Evolutionary conservation across 75 land plant genomes (phyloP).

Genomic region (Selaginella moellendorffii): DNA sequence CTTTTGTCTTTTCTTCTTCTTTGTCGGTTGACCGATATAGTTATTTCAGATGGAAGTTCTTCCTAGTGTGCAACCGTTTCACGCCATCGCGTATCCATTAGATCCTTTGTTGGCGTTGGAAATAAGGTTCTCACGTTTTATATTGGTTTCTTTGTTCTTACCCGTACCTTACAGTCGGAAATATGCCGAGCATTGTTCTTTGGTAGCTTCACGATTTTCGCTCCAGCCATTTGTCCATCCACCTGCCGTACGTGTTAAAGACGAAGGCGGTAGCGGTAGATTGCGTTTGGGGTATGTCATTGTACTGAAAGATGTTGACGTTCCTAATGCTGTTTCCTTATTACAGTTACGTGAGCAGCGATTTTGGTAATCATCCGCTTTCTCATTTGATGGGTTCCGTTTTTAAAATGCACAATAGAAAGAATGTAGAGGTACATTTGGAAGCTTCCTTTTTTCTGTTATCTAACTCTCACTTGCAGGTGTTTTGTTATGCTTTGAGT

Average conservation of each 20-base stretch:
- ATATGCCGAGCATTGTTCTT: conserved; percentile 22
- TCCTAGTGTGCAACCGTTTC: conserved; percentile 99
- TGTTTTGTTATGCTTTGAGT: conserved; percentile 96
- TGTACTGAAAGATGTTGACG: neutral
- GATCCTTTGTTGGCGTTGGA: conserved; percentile 89
- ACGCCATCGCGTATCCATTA: conserved; percentile 97
- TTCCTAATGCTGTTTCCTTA: neutral
- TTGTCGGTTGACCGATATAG: too few relatives aligned
- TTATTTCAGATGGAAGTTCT: conserved; percentile 54
- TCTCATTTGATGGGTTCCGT: conserved; percentile 8
- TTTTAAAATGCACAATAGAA: conserved; percentile 74
- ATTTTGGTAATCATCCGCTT: conserved; percentile 10
- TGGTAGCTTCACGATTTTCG: neutral
- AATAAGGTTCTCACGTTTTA: conserved; percentile 43
- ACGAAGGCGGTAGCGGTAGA: conserved; percentile 20
- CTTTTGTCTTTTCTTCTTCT: neutral
- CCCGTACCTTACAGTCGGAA: conserved; percentile 68
- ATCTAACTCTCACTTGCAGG: too few relatives aligned
- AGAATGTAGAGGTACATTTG: conserved; percentile 83
- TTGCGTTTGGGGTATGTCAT: conserved; percentile 1
- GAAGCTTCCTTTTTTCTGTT: too few relatives aligned
- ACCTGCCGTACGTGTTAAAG: neutral
- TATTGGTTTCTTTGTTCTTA: neutral
- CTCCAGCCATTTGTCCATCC: neutral
- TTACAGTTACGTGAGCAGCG: conserved; percentile 12